Conservation (phyloP, 108 stramenopile genomes). For the Skeletonema potamos region DNA sequence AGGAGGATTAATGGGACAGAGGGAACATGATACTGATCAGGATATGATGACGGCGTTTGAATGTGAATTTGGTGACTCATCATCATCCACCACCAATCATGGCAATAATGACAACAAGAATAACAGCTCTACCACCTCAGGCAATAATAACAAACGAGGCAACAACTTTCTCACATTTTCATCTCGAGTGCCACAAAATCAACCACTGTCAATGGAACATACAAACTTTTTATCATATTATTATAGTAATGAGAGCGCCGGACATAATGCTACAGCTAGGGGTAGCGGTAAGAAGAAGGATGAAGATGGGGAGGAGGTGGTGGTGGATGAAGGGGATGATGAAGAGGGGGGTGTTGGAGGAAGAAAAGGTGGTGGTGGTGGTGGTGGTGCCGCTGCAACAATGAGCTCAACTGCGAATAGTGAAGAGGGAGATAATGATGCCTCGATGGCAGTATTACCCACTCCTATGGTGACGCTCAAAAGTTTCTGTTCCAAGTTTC, state of each 20-base stretch:
- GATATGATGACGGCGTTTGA: background rate
- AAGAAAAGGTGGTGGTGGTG: background rate
- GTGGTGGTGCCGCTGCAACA: background rate
- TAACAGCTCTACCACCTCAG: background rate
- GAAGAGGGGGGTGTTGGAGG: background rate
- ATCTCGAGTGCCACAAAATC: background rate
- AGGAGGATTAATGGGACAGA: background rate
- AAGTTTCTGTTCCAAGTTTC: conserved; percentile 26
- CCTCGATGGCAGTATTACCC: background rate
- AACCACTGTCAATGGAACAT: conserved; percentile 5
- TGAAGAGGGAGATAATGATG: conserved; percentile 2
- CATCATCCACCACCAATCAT: background rate
- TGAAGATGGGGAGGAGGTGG: background rate
- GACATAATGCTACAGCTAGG: background rate
- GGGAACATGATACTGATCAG: background rate
- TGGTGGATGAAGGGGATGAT: background rate
- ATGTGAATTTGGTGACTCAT: background rate
- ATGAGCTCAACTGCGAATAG: background rate
- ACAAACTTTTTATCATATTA: conserved; percentile 23
- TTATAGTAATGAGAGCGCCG: conserved; percentile 14
- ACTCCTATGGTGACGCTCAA: background rate
- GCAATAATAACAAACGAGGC: background rate
- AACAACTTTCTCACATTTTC: background rate
- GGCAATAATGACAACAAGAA: background rate
- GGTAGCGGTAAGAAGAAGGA: background rate